Percentiles rank a stretch among this genome's conserved stretches.
phyloP scores from a whole-genome alignment of 768 basidiomycete species.

The Mycena pura region DNA sequence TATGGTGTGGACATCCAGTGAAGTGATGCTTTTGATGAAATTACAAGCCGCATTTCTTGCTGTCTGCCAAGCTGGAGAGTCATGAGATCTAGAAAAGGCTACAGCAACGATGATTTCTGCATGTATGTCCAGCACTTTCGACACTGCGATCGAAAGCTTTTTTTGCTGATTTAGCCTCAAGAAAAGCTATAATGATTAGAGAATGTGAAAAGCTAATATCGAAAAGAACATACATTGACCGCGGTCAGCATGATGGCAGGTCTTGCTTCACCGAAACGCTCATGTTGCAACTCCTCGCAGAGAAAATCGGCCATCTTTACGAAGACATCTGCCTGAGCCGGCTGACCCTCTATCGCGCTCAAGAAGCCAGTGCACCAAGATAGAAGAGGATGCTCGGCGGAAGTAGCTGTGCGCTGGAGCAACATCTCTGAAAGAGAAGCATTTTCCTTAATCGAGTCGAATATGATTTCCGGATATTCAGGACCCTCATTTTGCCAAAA shows the following conservation, averaged over 20 bases:
- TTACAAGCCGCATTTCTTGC: constrained; percentile 42
- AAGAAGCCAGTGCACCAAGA: constrained; percentile 73
- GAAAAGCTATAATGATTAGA: constrained; percentile 13
- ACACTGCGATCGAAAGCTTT: constrained; percentile 28
- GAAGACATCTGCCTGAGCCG: constrained; percentile 67
- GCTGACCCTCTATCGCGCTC: constrained; percentile 55
- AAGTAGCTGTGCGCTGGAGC: constrained; percentile 35
- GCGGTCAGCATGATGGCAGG: constrained; percentile 67
- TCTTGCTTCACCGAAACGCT: constrained; percentile 65
- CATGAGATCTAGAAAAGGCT: constrained; percentile 43
- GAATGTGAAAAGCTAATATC: not conserved
- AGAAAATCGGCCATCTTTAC: constrained; percentile 76
- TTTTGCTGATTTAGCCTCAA: constrained; percentile 19
- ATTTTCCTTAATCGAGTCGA: constrained; percentile 88
- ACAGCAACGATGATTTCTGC: constrained; percentile 44
- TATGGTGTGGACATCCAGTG: constrained; percentile 15
- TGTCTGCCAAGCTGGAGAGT: constrained; percentile 42
- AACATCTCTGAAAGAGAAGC: constrained; percentile 56
- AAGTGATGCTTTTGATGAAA: constrained; percentile 36
- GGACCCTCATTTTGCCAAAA: constrained; percentile 77
- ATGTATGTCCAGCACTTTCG: constrained; percentile 48
- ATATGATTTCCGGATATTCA: constrained; percentile 78
- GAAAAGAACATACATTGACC: constrained; percentile 59
- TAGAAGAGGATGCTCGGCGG: constrained; percentile 48
- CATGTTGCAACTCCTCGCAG: constrained; percentile 83